A percentile compares a stretch with the other conserved stretches of the same genome.
Conservation (phyloP, 2,329 filamentous ascomycete species). For the Stromatinia cepivora region DNA sequence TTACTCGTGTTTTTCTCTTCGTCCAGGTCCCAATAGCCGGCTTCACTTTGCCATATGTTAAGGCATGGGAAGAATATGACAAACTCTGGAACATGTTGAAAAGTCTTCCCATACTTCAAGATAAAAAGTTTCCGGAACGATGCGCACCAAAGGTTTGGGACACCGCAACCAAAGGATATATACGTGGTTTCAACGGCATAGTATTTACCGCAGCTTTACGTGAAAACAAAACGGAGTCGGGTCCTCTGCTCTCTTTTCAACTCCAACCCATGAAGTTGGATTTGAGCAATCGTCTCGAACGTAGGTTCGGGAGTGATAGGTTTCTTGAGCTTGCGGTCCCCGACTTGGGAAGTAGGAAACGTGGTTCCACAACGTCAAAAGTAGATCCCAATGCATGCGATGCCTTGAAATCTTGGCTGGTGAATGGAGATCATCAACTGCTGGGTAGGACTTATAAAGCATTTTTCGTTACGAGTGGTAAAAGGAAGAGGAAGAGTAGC, state of each 20-base stretch:
- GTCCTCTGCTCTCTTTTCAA: slow-evolving; percentile 48
- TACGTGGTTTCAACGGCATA: slow-evolving; percentile 45
- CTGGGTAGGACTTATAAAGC: slow-evolving; percentile 38
- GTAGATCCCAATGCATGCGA: slow-evolving; percentile 41
- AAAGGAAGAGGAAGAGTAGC: slow-evolving; percentile 40
- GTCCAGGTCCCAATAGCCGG: slow-evolving; percentile 31
- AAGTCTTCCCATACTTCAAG: slow-evolving; percentile 45
- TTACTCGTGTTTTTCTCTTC: slow-evolving; percentile 38
- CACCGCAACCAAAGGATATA: slow-evolving; percentile 26
- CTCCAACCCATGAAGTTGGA: slow-evolving; percentile 53
- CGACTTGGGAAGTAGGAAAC: slow-evolving; percentile 40
- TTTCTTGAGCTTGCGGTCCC: slow-evolving; percentile 59
- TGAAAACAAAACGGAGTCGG: slow-evolving; percentile 41
- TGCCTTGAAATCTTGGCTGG: slow-evolving; percentile 46
- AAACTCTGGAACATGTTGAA: slow-evolving; percentile 47
- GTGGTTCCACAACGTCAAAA: slow-evolving; percentile 35
- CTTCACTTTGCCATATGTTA: slow-evolving; percentile 23
- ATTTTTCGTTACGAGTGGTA: slow-evolving; percentile 36
- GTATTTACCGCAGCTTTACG: slow-evolving; percentile 48
- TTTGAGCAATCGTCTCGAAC: slow-evolving; percentile 51
- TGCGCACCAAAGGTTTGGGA: slow-evolving; percentile 50
- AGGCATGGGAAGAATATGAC: slow-evolving; percentile 47
- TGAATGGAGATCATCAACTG: slow-evolving; percentile 33
- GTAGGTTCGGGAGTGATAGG: slow-evolving; percentile 58
- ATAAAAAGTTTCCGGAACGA: slow-evolving; percentile 51